Evolutionary conservation across 139 green algal genomes (phyloP), one percentile per base, ranked within the genome.

Genomic region (Chara braunii): DNA sequence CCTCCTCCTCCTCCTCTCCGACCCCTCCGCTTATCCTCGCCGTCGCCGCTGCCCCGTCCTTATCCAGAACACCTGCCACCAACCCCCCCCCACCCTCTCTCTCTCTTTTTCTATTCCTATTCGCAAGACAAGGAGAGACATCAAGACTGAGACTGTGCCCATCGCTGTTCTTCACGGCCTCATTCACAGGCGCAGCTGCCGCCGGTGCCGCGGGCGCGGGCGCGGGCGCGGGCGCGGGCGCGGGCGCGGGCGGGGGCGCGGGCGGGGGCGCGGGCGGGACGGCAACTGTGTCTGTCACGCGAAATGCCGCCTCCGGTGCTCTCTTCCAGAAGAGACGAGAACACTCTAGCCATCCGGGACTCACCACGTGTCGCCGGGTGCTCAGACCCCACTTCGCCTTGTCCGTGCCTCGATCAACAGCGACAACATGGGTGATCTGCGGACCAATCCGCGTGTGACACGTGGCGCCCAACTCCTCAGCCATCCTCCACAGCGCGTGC

Each of bases 401-500:
- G 9, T 79, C 70, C 28, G 74, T 81, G 9, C 51, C 55, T 14
- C 9, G 12, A 31, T 68, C 51, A 2, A 69, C 58, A 28, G 86
- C 79, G 23, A 93, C 74, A 3, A 93, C 65, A 56, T 93, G 86
- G 2, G 85, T 92, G 5, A 76, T 72, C 0, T 32, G 42, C 1
- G 72, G 42, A 2, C 5, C 40, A 8, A 59, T 36, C 5, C 65
- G 53, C 3, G 37, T 23, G 11, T 37, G n/a, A 53, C 82, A 91
- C 1, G 37, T 24, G 0, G 86, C 89, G 0, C 89, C 89, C 52
- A 95, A 55, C 57, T 79, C 26, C 52, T 77, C 54, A 0, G 87
- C 88, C 30, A 94, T 62, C 44, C 74, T 62, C 87, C 89, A 95
- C 42, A 92, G 61, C 5, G 77, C 81, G 56, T 96, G 84, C 0